Base-by-base conservation (phyloP, 495 filamentous ascomycete species). In the Aeminium ludgeri region DNA sequence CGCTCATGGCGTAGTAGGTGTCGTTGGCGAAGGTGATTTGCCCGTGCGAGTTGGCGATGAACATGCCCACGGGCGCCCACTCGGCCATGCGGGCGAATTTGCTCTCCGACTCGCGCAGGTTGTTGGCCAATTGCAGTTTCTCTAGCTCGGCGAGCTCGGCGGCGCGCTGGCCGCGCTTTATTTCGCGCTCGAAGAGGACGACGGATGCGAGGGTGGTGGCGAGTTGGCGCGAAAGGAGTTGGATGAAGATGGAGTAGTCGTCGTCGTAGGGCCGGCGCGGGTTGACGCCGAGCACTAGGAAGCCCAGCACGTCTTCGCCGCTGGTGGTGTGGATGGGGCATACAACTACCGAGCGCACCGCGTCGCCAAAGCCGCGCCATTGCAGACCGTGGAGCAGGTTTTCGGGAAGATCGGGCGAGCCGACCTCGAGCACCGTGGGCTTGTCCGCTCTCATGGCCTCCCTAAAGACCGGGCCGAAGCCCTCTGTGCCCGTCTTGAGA, bases 31-130 rank as follows among this genome's bases (percentile, higher is more conserved):
- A 81, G n/a, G 65, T 74, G 41, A 81, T 72, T 23, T 64, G 58
- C 0, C 78, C 78, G 20, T 57, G 42, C 1, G 68, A 63, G 50
- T 79, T 65, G 32, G 76, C 76, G 49, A 81, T 81, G 52, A 82
- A 80, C 60, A 82, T 69, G 7, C 78, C 78, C 0, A 78, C 76
- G 6, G 76, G 78, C 3, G 74, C 71, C 45, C 79, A 78, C 54
- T 80, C 78, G 6, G 77, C 74, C 76, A 82, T 80, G 20, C 74
- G 61, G 2, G 76, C 79, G 52, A 82, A 82, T 39, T 70, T 72
- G n/a, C 73, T 72, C 53, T 82, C 78, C 45, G 67, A 76, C 51
- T 81, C 75, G 16, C 70, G 64, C 3, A 83, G 63, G 52, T 81
- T 70, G 49, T 79, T 65, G 2, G 73, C 76, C 4, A 83, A 65